Evolutionary conservation across 805 yeast species (phyloP).

Genomic region (Sporopachydermia quercuum): DNA sequence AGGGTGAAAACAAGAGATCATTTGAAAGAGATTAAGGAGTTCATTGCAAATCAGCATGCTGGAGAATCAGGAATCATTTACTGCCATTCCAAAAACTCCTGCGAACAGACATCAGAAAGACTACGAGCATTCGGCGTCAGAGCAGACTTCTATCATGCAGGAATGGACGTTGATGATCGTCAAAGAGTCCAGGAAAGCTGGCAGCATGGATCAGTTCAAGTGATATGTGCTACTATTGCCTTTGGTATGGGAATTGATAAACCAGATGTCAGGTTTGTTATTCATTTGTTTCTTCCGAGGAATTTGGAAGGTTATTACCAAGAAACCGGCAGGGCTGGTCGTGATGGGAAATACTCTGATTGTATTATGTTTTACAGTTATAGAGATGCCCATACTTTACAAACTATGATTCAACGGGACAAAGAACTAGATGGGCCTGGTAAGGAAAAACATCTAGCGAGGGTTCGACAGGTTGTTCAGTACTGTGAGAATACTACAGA

Average conservation of each 20-base stretch:
- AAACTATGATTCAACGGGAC: conserved; percentile 66
- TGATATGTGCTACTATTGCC: conserved; percentile 94
- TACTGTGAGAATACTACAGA: conserved; percentile 87
- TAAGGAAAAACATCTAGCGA: conserved; percentile 62
- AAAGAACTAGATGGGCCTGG: conserved; percentile 45
- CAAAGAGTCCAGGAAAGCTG: conserved; percentile 58
- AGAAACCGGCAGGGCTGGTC: conserved; percentile 96
- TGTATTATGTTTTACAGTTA: conserved; percentile 75
- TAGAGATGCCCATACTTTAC: conserved; percentile 65
- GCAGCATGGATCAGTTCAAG: conserved; percentile 60
- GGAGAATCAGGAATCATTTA: conserved; percentile 77
- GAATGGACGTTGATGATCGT: conserved; percentile 74
- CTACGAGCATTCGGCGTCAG: conserved; percentile 43
- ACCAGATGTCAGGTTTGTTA: conserved; percentile 85
- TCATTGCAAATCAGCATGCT: conserved; percentile 34
- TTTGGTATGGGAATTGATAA: conserved; percentile 99
- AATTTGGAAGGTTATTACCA: conserved; percentile 94
- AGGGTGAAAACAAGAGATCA: conserved; percentile 42
- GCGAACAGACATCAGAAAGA: conserved; percentile 65
- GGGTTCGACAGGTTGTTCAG: conserved; percentile 70
- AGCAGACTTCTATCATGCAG: conserved; percentile 81
- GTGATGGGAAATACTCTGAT: conserved; percentile 76
- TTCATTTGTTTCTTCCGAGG: conserved; percentile 78
- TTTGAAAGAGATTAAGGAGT: conserved; percentile 38
- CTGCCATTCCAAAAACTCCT: conserved; percentile 79